These are phyloP conservation scores for Helichrysum umbraculigerum DNA, from an alignment of 129 eudicot genomes.

Conservation along the genomic window DNA sequence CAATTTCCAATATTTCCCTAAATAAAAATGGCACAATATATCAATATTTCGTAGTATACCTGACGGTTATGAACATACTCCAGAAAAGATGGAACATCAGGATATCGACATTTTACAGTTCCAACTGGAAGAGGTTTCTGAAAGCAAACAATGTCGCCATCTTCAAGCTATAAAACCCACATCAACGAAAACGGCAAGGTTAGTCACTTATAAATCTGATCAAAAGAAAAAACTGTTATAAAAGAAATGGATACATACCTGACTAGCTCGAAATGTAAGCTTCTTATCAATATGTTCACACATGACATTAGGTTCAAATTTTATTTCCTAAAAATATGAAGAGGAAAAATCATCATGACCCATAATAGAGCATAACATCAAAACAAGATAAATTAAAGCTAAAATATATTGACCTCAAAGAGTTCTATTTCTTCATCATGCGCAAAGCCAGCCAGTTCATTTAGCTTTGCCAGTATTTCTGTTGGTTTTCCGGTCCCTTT, in stretches of 20 bases:
- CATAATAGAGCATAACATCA: not conserved
- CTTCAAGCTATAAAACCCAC: slow-evolving; percentile 63
- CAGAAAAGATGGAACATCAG: slow-evolving; percentile 80
- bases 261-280: slow-evolving; percentile 63
- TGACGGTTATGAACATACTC: slow-evolving; percentile 90
- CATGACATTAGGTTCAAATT: slow-evolving; percentile 80
- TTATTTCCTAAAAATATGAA: slow-evolving; percentile 61
- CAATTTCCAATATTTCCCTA: not conserved
- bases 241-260: slow-evolving; percentile 46
- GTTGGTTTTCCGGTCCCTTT: slow-evolving; percentile 68
- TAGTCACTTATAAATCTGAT: slow-evolving; percentile 2
- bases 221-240: not conserved
- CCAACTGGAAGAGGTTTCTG: slow-evolving; percentile 57
- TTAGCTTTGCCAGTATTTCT: slow-evolving; percentile 65
- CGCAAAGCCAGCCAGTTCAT: slow-evolving; percentile 80
- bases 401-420: slow-evolving; percentile 53
- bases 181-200: not conserved
- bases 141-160: slow-evolving; percentile 89
- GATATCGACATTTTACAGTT: slow-evolving; percentile 59
- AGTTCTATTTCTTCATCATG: slow-evolving; percentile 89
- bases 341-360: not conserved
- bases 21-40: slow-evolving; percentile 2
- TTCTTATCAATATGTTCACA: slow-evolving; percentile 81
- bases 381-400: not conserved
- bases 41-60: slow-evolving; percentile 40